Conservation (phyloP, 345 rosid species). For the Arabidopsis thaliana region TAIR10.1 NC_003076.8:3027001-3027500, state of each 20-base stretch:
- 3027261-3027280: conserved; percentile 5
- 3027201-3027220: conserved; percentile 55
- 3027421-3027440: not conserved
- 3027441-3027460: not conserved
- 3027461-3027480: conserved; percentile 38
- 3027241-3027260: conserved; percentile 10
- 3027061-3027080: conserved; percentile 56
- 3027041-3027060: conserved; percentile 57
- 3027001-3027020: conserved; percentile 15
- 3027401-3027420: not conserved
- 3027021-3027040: conserved; percentile 53
- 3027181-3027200: conserved; percentile 43
- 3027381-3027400: not conserved
- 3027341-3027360: not conserved
- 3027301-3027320: not conserved
- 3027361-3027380: conserved; percentile 6
- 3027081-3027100: conserved; percentile 31
- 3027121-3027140: conserved; percentile 13
- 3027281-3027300: conserved; percentile 40
- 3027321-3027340: conserved; percentile 15
- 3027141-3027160: conserved; percentile 1
- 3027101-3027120: conserved; percentile 24
- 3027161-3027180: conserved; percentile 35
- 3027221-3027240: conserved; percentile 46
- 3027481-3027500: conserved; percentile 27